Base-by-base conservation (phyloP, 2,329 filamentous ascomycete genomes). In the Colletotrichum tanaceti region DNA sequence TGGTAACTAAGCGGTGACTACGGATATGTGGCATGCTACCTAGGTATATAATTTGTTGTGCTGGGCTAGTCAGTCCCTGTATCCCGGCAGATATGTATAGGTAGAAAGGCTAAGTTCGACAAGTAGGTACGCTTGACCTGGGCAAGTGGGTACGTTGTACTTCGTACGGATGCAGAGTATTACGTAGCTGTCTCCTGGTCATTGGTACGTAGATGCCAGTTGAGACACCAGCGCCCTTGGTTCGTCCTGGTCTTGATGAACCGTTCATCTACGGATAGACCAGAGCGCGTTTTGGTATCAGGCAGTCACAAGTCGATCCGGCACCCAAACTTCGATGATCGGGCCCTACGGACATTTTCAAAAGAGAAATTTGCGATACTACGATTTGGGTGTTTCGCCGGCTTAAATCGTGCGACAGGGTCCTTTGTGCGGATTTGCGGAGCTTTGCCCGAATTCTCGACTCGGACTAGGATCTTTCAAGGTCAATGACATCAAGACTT, bases 401-500 rank as follows among this genome's bases (percentile, higher is more conserved):
- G 53, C 16, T 59, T 52, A 39, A 41, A 58, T 35, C 47, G 32
- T 38, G 28, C 54, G 16, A 10, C 22, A 53, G 22, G 32, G 46
- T 16, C 50, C 32, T 35, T 53, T 58, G 60, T 39, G 32, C 20
- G 43, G 20, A 18, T 9, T 28, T 47, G 65, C 65, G 53, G 47
- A 53, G 65, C 61, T 47, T 47, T 54, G 43, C 13, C 28, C n/a
- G 35, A 22, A 44, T 46, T 32, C 50, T 57, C 35, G 44, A 46
- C 43, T 18, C 41, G 14, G 39, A 57, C 55, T 16, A 22, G 62
- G 62, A 44, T 55, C 39, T 47, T 32, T 47, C 35, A 22, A 50
- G 54, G 41, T 68, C 65, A 57, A 68, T 68, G 65, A 68, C 65
- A 65, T 65, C 65, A 68, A 68, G 62, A 68, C 65, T 68, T 39